Conservation (phyloP, 2,329 filamentous ascomycete genomes). For the Paraconiothyrium brasiliense region DNA sequence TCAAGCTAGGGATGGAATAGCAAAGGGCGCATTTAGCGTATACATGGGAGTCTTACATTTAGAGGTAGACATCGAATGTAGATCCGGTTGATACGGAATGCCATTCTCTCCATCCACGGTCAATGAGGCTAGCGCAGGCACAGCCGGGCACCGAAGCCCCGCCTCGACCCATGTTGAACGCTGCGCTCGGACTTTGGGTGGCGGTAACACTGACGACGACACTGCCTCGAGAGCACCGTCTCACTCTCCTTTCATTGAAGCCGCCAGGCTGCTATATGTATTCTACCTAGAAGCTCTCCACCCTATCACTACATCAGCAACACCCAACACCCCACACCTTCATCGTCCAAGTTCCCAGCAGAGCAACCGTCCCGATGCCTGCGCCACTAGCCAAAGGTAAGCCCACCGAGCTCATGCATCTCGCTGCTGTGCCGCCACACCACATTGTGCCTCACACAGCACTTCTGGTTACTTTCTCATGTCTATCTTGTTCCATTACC, state of each 20-base stretch:
- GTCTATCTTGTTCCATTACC: constrained; percentile 11
- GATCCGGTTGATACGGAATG: background rate
- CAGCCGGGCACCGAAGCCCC: constrained; percentile 14
- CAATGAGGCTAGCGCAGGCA: constrained; percentile 5
- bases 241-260: constrained; percentile 4
- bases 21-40: background rate
- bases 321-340: background rate
- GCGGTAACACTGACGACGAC: constrained; percentile 18
- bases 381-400: constrained; percentile 54
- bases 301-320: background rate
- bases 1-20: background rate
- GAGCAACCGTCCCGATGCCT: constrained; percentile 38
- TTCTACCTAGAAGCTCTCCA: background rate
- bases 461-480: constrained; percentile 14
- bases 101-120: background rate
- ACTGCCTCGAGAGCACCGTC: constrained; percentile 10
- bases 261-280: constrained; percentile 16
- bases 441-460: constrained; percentile 13
- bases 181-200: constrained; percentile 18
- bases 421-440: constrained; percentile 33
- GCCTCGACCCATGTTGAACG: constrained; percentile 3
- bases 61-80: background rate
- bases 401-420: constrained; percentile 36
- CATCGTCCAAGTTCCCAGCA: background rate
- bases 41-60: background rate